Evolutionary conservation across 306 rosid genomes (phyloP).

Genomic region (Acacia confusa): DNA sequence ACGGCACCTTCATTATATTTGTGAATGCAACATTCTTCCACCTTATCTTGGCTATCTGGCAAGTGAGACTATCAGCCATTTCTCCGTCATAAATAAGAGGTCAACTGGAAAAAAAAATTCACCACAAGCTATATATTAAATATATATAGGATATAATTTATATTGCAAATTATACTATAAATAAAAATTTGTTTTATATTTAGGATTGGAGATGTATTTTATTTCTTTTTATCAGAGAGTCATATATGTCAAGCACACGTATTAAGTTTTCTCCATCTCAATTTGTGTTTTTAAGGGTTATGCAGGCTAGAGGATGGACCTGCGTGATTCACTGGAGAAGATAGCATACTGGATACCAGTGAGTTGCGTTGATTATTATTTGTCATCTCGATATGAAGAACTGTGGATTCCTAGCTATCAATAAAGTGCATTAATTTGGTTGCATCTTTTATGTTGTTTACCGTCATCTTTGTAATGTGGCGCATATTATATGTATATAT

Average conservation of each 20-base stretch:
- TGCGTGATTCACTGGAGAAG: neutral
- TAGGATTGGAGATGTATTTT: no score
- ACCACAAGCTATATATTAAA: no score
- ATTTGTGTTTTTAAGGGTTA: neutral
- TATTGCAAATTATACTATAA: no score
- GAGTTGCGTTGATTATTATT: neutral
- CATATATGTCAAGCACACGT: neutral
- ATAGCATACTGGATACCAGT: neutral
- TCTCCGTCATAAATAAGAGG: no score
- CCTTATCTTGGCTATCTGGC: no score
- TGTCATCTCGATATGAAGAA: neutral
- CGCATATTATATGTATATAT: neutral
- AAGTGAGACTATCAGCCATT: no score
- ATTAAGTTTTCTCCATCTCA: neutral
- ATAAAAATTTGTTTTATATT: no score
- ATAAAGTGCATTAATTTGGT: neutral
- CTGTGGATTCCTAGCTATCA: neutral
- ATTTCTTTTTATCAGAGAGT: no score
- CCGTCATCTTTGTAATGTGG: neutral
- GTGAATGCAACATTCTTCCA: no score
- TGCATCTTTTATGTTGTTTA: neutral
- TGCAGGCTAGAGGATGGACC: neutral
- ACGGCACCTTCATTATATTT: no score
- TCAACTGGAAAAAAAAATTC: no score
- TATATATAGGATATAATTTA: no score